Conservation (phyloP, 2,329 filamentous ascomycete species). For the Oidium heveae region DNA sequence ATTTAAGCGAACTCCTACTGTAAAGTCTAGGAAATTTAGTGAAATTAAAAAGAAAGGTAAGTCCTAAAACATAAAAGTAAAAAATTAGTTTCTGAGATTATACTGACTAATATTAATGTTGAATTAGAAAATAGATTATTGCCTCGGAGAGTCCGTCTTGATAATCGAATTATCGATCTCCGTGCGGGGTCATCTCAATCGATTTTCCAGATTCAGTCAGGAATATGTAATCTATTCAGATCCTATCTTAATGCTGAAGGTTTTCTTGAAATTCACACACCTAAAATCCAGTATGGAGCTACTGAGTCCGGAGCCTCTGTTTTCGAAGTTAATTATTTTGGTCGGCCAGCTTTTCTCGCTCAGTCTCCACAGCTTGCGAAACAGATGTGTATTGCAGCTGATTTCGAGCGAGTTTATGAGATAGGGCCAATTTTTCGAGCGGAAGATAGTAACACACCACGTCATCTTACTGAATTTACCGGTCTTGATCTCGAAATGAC, state of each 20-base stretch:
- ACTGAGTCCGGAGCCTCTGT: constrained; percentile 82
- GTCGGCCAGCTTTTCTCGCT: constrained; percentile 61
- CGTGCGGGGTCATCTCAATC: constrained; percentile 68
- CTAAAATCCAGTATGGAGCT: constrained; percentile 70
- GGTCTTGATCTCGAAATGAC: constrained; percentile 85
- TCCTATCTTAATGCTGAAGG: constrained; percentile 44
- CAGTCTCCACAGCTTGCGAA: constrained; percentile 84
- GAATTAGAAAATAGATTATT: constrained; percentile 6
- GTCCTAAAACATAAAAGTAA: no score
- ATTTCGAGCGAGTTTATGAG: constrained; percentile 76
- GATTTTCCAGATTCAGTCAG: constrained; percentile 68
- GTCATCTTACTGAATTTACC: constrained; percentile 84
- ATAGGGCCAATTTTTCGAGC: constrained; percentile 78
- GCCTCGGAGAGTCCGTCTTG: constrained; percentile 31
- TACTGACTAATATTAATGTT: no score
- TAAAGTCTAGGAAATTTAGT: no score
- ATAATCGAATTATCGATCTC: constrained; percentile 61
- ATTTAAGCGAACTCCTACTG: no score
- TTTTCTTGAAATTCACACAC: constrained; percentile 85
- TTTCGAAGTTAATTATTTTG: constrained; percentile 83
- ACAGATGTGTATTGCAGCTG: constrained; percentile 75
- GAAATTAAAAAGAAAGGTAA: no score
- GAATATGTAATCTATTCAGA: constrained; percentile 59
- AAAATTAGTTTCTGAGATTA: no score
- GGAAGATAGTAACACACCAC: constrained; percentile 86